phyloP scores from a whole-genome alignment of 208 protist genomes.

The Wallacemonas sp. region DNA sequence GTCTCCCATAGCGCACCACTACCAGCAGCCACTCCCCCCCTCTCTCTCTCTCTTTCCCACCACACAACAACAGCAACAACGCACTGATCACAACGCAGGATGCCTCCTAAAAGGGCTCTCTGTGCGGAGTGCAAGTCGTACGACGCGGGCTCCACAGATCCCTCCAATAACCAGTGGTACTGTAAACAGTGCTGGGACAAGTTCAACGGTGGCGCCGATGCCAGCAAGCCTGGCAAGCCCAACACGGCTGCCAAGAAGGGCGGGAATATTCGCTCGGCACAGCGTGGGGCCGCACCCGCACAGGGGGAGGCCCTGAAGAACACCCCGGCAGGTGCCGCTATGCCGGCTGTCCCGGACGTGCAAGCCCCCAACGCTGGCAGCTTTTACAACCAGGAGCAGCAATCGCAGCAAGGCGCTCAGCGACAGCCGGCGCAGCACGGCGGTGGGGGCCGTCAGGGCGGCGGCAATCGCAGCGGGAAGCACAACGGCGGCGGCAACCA shows the following conservation, averaged over 20 bases:
- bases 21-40: not conserved
- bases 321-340: conserved; percentile 6
- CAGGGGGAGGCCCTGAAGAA: not conserved
- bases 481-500: conserved; percentile 4
- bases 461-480: conserved; percentile 7
- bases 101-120: conserved; percentile 32
- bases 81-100: not conserved
- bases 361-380: conserved; percentile 29
- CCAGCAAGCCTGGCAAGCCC: conserved; percentile 8
- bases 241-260: conserved; percentile 11
- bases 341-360: conserved; percentile 26
- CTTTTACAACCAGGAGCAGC: conserved; percentile 26
- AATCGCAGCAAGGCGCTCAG: not conserved
- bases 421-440: not conserved
- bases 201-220: conserved; percentile 24
- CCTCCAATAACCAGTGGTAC: conserved; percentile 49
- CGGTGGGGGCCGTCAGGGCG: not conserved
- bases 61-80: not conserved
- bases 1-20: not conserved
- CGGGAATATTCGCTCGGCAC: not conserved
- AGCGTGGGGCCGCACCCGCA: not conserved
- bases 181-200: conserved; percentile 58
- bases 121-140: conserved; percentile 70
- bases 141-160: conserved; percentile 50
- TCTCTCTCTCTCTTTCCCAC: conserved; percentile 24